Evolutionary conservation across 2,329 filamentous ascomycete genomes (phyloP).

Genomic region (Chrysosporium keratinophilum): DNA sequence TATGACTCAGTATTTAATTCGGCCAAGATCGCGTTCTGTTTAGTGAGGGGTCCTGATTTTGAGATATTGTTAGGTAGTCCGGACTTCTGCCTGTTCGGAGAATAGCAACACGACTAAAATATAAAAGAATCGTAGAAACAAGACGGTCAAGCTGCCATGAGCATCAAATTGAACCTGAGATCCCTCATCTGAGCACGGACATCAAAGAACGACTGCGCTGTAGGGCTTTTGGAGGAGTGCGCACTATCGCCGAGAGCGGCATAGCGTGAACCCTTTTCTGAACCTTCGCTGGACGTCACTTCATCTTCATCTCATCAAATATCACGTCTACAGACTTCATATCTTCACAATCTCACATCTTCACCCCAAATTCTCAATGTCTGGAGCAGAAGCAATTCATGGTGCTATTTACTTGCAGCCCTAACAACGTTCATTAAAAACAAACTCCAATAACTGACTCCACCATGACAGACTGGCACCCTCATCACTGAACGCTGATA

Average conservation of each 20-base stretch:
- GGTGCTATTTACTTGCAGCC: too few relatives aligned
- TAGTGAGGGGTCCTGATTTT: background rate
- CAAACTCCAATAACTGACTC: too few relatives aligned
- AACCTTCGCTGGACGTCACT: constrained; percentile 2
- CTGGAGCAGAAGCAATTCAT: too few relatives aligned
- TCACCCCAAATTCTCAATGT: too few relatives aligned
- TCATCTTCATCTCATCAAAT: background rate
- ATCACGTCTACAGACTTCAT: too few relatives aligned
- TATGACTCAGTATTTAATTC: background rate
- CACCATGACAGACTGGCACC: too few relatives aligned
- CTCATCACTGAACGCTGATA: too few relatives aligned
- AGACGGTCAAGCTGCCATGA: background rate
- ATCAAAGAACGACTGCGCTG: background rate
- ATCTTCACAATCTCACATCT: too few relatives aligned
- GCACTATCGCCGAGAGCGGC: background rate
- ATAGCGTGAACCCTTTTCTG: background rate
- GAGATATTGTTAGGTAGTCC: background rate
- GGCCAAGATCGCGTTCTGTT: background rate
- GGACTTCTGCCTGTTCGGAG: background rate
- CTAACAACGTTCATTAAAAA: too few relatives aligned
- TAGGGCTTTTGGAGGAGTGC: background rate
- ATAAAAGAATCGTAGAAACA: background rate
- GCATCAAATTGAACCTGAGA: background rate
- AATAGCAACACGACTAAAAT: background rate
- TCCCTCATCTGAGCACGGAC: background rate